Base-by-base conservation (phyloP, 371 early-diverging fungal species). In the Choanephora cucurbitarum region DNA sequence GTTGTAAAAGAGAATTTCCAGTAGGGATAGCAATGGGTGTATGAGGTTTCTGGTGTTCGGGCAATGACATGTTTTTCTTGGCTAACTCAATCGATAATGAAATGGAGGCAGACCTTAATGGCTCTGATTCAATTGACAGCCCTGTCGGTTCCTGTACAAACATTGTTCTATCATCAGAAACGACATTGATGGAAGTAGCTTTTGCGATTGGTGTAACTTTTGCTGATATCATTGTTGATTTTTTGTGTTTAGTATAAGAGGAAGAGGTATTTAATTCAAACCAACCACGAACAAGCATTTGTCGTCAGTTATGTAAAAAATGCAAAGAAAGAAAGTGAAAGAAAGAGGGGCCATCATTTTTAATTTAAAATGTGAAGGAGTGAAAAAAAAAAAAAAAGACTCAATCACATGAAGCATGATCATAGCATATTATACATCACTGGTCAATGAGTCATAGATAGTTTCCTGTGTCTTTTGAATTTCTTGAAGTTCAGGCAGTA, bases 401-500 rank as follows among this genome's bases (percentile, higher is more conserved):
- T 3, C 2, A 37, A 37, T 37, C 37, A 37, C 37, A 37, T 37
- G 37, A 9, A 37, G 9, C 9, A 9, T 37, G 37, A 37, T 14
- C 37, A 37, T 37, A 28, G 28, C 28, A 28, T 3, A 13, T 49
- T 49, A 37, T 49, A 33, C 22, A 22, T 49, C 37, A 49, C 37
- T 33, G 70, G 33, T 34, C 15, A 34, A 22, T 49, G 49, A 33
- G 58, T 88, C 83, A 67, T 88, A 92, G 43, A 92, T 65, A 1
- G 94, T 86, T 56, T 96, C 95, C 67, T 94, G 95, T 4, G 93
- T 93, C 28, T 89, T 88, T 57, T 90, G 86, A 56, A 95, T 89
- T 77, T 95, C 94, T 62, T 94, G 94, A 44, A 97, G 85, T 67
- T 97, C 95, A 3, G 95, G 94, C 18, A 86, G 83, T 41, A 95